Evolutionary conservation across 352 stramenopile genomes (phyloP), one percentile per base, ranked within the genome.

Genomic region (Pythium sp.): DNA sequence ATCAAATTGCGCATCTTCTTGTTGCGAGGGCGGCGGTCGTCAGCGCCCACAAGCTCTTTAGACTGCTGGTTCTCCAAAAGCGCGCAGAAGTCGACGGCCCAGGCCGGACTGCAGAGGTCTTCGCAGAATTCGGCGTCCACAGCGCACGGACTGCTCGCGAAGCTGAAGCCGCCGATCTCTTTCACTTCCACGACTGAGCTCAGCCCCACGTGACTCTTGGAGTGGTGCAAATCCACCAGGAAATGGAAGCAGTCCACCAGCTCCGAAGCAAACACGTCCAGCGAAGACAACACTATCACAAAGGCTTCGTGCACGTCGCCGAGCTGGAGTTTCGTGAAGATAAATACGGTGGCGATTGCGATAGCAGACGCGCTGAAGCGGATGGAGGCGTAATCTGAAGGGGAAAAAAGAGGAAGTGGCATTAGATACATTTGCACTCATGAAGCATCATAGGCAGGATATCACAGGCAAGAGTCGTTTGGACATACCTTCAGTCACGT

Each of bases 171-270:
- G 26, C 58, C 54, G 14, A 58, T 30, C 24, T 63, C 63, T n/a
- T 62, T 69, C 15, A 69, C 63, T 26, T 69, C 63, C 8, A 28
- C 49, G 6, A 61, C 34, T 11, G 47, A n/a, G 38, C 26, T 69
- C 2, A 12, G 2, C 32, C 46, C 26, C 43, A 51, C 22, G 28
- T 38, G 36, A 43, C 55, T 65, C 38, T 55, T 49, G 7, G 26
- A 32, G 28, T 57, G 55, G 20, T 63, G 28, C 28, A 69, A 28
- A 24, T 41, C 51, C n/a, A 38, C 30, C 38, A 69, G 28, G n/a
- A 58, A 69, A 5, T 64, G 43, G 46, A 64, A 69, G 14, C 54
- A 63, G 8, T 62, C 56, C 20, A 64, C 64, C 43, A 69, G 28
- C 12, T 64, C 55, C 1, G 30, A 47, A 15, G 56, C 22, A 43